phyloP scores from a whole-genome alignment of 2,329 filamentous ascomycete species.

The Arthrobotrys iridis region DNA sequence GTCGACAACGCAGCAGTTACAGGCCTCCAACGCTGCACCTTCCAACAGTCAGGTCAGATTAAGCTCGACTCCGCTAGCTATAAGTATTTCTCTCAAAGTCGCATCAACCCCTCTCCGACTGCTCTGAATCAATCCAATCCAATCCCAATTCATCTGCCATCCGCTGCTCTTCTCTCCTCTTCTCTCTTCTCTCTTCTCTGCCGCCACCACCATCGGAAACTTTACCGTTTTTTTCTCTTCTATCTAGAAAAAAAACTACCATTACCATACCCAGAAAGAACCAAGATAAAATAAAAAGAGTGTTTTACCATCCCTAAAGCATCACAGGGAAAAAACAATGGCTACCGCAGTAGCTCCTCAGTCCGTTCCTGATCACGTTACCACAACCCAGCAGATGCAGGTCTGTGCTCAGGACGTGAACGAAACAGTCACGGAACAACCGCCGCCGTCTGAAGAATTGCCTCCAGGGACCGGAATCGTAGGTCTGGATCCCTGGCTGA shows the following conservation, averaged over 20 bases:
- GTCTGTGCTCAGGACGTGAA: constrained; percentile 1
- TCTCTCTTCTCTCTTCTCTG: neutral
- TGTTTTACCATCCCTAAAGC: neutral
- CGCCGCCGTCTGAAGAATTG: constrained; percentile 36
- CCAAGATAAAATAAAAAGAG: no score
- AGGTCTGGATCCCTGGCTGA: constrained; percentile 86
- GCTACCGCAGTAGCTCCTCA: constrained; percentile 5
- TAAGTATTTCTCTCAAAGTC: constrained; percentile 21
- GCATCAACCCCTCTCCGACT: constrained; percentile 11
- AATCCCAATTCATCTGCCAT: neutral
- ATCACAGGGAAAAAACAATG: constrained; percentile 1
- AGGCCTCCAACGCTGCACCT: no score
- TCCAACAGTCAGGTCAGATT: no score
- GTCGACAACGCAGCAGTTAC: constrained; percentile 17
- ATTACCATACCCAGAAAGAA: no score
- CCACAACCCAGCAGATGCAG: no score
- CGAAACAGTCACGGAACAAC: constrained; percentile 2
- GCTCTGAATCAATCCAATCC: constrained; percentile 1
- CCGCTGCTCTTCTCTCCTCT: neutral
- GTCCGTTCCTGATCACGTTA: neutral
- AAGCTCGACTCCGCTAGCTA: constrained; percentile 7
- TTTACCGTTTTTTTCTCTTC: neutral
- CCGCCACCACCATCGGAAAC: no score
- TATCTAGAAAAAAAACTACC: neutral
- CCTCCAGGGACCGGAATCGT: constrained; percentile 74